Conservation (phyloP, 2,329 filamentous ascomycete species). For the Epichloe sibirici region DNA sequence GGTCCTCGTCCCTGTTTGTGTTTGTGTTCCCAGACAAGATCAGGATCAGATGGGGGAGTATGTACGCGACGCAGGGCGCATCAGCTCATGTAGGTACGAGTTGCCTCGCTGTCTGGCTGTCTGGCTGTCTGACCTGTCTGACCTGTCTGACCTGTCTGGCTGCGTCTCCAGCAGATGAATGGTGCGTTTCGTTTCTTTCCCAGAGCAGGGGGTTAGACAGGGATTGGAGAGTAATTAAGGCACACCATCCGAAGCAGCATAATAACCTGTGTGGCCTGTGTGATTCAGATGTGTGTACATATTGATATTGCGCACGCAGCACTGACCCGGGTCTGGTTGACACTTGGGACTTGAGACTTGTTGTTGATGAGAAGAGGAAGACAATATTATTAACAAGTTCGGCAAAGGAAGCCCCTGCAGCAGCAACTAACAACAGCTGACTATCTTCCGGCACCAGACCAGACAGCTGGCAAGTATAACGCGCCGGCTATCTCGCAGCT, state of each 20-base stretch:
- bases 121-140: background rate
- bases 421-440: too few relatives aligned
- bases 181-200: background rate
- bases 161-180: background rate
- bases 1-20: background rate
- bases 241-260: background rate
- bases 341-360: too few relatives aligned
- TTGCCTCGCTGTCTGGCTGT: background rate
- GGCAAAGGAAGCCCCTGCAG: too few relatives aligned
- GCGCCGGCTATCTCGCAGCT: background rate
- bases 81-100: background rate
- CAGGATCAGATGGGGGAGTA: background rate
- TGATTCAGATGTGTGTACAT: background rate
- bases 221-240: background rate
- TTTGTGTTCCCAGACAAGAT: background rate
- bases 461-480: background rate
- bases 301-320: background rate
- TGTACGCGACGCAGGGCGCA: background rate
- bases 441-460: too few relatives aligned
- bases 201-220: background rate
- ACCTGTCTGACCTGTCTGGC: too few relatives aligned
- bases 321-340: too few relatives aligned
- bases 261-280: background rate
- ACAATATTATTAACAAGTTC: too few relatives aligned
- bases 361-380: too few relatives aligned